These are phyloP conservation scores for Leccinum arenicola DNA, from an alignment of 768 basidiomycete species.

Conservation along the genomic window DNA sequence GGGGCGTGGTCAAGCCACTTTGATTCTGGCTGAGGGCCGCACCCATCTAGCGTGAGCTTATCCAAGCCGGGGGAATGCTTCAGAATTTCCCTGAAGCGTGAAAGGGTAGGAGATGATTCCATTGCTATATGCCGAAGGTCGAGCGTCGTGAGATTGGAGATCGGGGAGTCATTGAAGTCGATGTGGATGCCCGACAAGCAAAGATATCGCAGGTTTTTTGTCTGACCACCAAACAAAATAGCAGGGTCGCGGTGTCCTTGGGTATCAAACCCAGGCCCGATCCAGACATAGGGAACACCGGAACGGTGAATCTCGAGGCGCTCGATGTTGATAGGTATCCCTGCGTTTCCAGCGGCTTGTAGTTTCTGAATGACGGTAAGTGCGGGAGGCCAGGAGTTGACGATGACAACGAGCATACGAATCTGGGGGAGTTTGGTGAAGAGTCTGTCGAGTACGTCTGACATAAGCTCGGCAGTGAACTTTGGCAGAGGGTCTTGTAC, in stretches of 20 bases:
- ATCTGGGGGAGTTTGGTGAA: slow-evolving; percentile 54
- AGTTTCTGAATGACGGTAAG: slow-evolving; percentile 52
- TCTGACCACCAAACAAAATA: slow-evolving; percentile 49
- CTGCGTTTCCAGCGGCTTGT: slow-evolving; percentile 32
- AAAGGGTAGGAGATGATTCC: slow-evolving; percentile 46
- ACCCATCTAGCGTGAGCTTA: slow-evolving; percentile 60
- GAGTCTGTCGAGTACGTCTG: slow-evolving; percentile 46
- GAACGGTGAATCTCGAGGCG: slow-evolving; percentile 65
- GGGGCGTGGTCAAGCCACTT: slow-evolving; percentile 35
- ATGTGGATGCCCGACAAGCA: slow-evolving; percentile 59
- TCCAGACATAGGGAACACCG: slow-evolving; percentile 45
- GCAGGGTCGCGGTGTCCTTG: slow-evolving; percentile 32
- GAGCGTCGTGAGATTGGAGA: slow-evolving; percentile 57
- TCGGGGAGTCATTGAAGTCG: slow-evolving; percentile 49
- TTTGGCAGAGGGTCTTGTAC: slow-evolving; percentile 24
- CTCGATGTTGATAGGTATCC: slow-evolving; percentile 45
- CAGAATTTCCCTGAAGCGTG: slow-evolving; percentile 54
- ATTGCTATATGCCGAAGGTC: slow-evolving; percentile 63
- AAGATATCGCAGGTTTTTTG: slow-evolving; percentile 48
- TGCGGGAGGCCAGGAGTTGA: slow-evolving; percentile 54
- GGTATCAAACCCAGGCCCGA: slow-evolving; percentile 41
- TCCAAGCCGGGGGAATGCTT: slow-evolving; percentile 44
- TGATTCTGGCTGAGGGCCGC: slow-evolving; percentile 45
- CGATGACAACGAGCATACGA: slow-evolving; percentile 55
- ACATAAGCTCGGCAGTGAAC: slow-evolving; percentile 44